These are phyloP conservation scores for Kuraishia capsulata DNA, from an alignment of 805 yeast species.

Conservation along the genomic window DNA sequence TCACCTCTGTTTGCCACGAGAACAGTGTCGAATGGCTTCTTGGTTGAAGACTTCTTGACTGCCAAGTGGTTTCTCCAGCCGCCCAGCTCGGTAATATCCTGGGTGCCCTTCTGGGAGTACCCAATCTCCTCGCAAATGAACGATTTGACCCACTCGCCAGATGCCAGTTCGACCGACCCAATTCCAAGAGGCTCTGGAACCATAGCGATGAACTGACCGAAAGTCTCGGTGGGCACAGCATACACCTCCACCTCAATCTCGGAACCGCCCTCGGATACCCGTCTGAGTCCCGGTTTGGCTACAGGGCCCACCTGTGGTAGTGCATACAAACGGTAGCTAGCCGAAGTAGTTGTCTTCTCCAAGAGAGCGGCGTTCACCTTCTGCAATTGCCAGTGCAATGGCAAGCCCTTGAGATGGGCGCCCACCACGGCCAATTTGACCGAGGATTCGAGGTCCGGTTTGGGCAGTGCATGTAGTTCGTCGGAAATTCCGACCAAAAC, in stretches of 20 bases:
- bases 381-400: slow-evolving; percentile 89
- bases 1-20: slow-evolving; percentile 96
- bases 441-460: slow-evolving; percentile 27
- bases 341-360: slow-evolving; percentile 58
- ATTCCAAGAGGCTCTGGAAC: slow-evolving; percentile 95
- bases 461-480: slow-evolving; percentile 39
- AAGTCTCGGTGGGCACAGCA: slow-evolving; percentile 65
- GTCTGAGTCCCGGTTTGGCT: slow-evolving; percentile 82
- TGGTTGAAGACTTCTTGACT: slow-evolving; percentile 16
- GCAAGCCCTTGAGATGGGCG: slow-evolving; percentile 84
- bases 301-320: slow-evolving; percentile 73
- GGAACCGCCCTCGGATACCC: slow-evolving; percentile 48
- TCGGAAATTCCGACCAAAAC: slow-evolving; percentile 24
- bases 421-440: slow-evolving; percentile 90
- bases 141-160: slow-evolving; percentile 83
- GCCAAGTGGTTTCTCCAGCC: slow-evolving; percentile 72
- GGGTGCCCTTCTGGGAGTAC: slow-evolving; percentile 59
- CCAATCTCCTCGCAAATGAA: slow-evolving; percentile 93
- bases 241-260: slow-evolving; percentile 73
- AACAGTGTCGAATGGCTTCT: slow-evolving; percentile 72
- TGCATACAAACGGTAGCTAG: slow-evolving; percentile 69
- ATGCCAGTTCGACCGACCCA: slow-evolving; percentile 78
- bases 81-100: slow-evolving; percentile 78
- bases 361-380: slow-evolving; percentile 70
- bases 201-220: slow-evolving; percentile 79